Conservation (phyloP, 78 protist genomes). For the Protostelium mycophagum region DNA sequence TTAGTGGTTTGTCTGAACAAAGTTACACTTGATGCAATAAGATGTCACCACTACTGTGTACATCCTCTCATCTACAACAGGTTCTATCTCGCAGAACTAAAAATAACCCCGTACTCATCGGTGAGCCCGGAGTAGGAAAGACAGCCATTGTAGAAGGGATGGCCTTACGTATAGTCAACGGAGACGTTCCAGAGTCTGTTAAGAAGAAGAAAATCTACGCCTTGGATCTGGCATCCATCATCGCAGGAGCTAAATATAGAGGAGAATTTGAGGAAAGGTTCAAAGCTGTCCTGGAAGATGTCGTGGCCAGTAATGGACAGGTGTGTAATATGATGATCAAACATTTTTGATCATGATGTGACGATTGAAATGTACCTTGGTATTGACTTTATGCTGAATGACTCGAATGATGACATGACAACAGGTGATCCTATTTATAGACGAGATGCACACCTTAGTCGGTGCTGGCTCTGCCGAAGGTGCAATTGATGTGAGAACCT, state of each 20-base stretch:
- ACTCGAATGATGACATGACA: too few relatives aligned
- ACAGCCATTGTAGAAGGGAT: constrained; percentile 97
- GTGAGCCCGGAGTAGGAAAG: constrained; percentile 94
- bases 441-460: constrained; percentile 96
- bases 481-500: constrained; percentile 90
- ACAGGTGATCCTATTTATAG: constrained; percentile 93
- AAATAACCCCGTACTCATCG: constrained; percentile 97
- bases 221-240: constrained; percentile 94
- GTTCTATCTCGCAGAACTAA: constrained; percentile 81
- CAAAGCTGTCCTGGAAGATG: constrained; percentile 92
- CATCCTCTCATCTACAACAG: too few relatives aligned
- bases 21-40: too few relatives aligned
- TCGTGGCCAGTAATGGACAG: constrained; percentile 7
- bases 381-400: too few relatives aligned
- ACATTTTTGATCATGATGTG: constrained; percentile 44
- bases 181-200: constrained; percentile 94
- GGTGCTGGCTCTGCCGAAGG: constrained; percentile 97
- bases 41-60: too few relatives aligned
- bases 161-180: constrained; percentile 94
- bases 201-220: constrained; percentile 67
- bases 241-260: constrained; percentile 98
- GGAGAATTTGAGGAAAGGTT: constrained; percentile 99
- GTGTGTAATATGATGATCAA: constrained; percentile 9
- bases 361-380: too few relatives aligned
- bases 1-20: too few relatives aligned